Evolutionary conservation across 2,329 filamentous ascomycete species (phyloP).

Genomic region (Elsinoe australis): DNA sequence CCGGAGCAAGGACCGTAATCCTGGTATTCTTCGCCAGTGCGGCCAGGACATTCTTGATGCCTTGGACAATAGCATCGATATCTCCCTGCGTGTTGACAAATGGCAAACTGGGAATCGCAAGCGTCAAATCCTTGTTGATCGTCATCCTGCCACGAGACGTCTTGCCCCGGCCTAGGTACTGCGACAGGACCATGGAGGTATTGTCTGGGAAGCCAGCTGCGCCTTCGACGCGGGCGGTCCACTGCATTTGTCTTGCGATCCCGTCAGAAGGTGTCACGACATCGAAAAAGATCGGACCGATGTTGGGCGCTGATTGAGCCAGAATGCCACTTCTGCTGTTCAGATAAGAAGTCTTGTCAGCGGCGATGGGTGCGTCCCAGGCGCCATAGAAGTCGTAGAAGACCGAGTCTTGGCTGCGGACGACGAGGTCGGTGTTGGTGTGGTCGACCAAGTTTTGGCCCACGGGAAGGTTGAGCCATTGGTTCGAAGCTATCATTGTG

Average conservation of each 20-base stretch:
- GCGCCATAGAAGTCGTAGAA: conserved; percentile 62
- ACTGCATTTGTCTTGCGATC: conserved; percentile 56
- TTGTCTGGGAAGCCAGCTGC: conserved; percentile 39
- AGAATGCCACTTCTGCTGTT: conserved; percentile 51
- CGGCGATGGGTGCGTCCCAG: conserved; percentile 39
- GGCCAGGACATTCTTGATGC: conserved; percentile 53
- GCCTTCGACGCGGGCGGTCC: conserved; percentile 57
- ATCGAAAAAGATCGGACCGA: conserved; percentile 56
- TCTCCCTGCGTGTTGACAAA: conserved; percentile 54
- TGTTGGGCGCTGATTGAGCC: conserved; percentile 58
- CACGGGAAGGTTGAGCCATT: conserved; percentile 47
- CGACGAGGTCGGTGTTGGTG: conserved; percentile 51
- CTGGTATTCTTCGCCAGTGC: conserved; percentile 48
- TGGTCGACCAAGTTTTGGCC: conserved; percentile 45
- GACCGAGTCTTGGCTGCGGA: conserved; percentile 44
- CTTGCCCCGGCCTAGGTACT: conserved; percentile 57
- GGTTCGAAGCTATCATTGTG: conserved; percentile 37
- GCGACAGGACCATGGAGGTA: conserved; percentile 36
- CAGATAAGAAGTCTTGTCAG: conserved; percentile 37
- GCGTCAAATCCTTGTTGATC: conserved; percentile 51
- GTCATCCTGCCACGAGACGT: conserved; percentile 54
- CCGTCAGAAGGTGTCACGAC: conserved; percentile 51
- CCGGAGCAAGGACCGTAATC: conserved; percentile 51
- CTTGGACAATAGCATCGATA: conserved; percentile 53
- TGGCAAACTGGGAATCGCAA: conserved; percentile 41